A percentile compares a stretch with the other conserved stretches of the same genome.
These are phyloP conservation scores for Hyaloraphidium curvatum DNA, from an alignment of 192 early-diverging fungal species.

Conservation along the genomic window DNA sequence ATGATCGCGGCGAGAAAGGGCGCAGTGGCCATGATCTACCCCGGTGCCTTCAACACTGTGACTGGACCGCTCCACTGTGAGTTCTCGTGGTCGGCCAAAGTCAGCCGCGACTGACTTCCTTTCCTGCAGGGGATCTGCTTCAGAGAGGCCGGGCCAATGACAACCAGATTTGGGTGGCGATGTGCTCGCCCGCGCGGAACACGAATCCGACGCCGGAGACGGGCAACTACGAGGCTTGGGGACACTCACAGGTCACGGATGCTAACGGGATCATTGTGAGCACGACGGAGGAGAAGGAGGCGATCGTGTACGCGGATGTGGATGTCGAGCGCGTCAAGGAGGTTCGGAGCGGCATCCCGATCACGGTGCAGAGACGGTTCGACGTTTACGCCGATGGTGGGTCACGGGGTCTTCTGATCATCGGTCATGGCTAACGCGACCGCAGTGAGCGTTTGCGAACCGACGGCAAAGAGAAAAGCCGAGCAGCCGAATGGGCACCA, in stretches of 20 bases:
- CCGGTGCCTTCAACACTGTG: constrained; percentile 88
- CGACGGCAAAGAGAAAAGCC: too few species aligned
- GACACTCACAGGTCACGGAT: constrained; percentile 78
- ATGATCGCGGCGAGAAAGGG: constrained; percentile 77
- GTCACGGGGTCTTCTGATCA: too few species aligned
- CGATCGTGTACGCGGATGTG: constrained; percentile 63
- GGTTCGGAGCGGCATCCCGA: constrained; percentile 51
- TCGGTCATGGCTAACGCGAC: too few species aligned
- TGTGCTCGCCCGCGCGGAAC: constrained; percentile 81
- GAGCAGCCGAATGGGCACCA: too few species aligned
- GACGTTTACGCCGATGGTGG: constrained; percentile 79
- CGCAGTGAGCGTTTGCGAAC: too few species aligned
- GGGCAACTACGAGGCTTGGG: constrained; percentile 76
- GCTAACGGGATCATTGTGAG: constrained; percentile 58
- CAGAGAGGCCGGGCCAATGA: constrained; percentile 71
- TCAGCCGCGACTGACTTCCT: too few species aligned
- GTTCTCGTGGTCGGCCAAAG: too few species aligned
- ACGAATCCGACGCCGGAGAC: constrained; percentile 1
- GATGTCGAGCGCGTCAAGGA: constrained; percentile 39
- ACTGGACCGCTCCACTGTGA: constrained; percentile 85
- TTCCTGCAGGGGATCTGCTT: too few species aligned
- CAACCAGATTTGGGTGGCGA: constrained; percentile 83
- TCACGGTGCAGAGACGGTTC: constrained; percentile 64
- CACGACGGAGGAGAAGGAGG: constrained; percentile 51
- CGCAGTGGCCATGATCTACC: constrained; percentile 87